Percentiles rank a stretch among this genome's conserved stretches.
These are phyloP conservation scores for Saccharomycopsis amapae DNA, from an alignment of 805 yeast genomes.

Conservation along the genomic window DNA sequence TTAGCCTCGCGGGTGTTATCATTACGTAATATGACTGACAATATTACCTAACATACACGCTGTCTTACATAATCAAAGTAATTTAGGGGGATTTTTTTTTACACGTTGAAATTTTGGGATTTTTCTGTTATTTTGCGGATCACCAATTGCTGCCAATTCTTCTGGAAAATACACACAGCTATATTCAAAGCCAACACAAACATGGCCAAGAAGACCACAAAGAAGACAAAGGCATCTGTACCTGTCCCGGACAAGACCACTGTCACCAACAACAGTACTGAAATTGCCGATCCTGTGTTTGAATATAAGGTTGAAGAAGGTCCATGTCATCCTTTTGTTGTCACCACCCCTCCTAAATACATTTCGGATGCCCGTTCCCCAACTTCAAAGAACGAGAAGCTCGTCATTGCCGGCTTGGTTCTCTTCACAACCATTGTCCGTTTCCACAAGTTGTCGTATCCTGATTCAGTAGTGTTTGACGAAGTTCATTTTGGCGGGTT, in stretches of 20 bases:
- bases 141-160: too few species aligned
- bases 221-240: conserved; percentile 5
- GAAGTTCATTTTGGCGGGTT: conserved; percentile 93
- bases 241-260: not conserved
- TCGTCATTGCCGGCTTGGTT: conserved; percentile 38
- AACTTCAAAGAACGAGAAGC: conserved; percentile 33
- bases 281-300: conserved; percentile 31
- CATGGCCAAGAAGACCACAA: conserved; percentile 18
- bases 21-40: too few species aligned
- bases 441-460: conserved; percentile 51
- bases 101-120: too few species aligned
- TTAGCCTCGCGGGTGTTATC: too few species aligned
- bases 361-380: conserved; percentile 36
- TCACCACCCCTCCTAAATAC: conserved; percentile 41
- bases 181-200: not conserved
- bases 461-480: conserved; percentile 82
- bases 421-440: conserved; percentile 52
- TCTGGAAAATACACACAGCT: too few species aligned
- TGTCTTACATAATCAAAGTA: too few species aligned
- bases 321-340: conserved; percentile 44
- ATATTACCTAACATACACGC: too few species aligned
- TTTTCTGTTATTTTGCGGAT: too few species aligned
- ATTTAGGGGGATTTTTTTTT: too few species aligned
- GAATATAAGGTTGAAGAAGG: conserved; percentile 47
- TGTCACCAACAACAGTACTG: not conserved